Evolutionary conservation across 208 protist genomes (phyloP).

Genomic region (Trypanosoma mega): DNA sequence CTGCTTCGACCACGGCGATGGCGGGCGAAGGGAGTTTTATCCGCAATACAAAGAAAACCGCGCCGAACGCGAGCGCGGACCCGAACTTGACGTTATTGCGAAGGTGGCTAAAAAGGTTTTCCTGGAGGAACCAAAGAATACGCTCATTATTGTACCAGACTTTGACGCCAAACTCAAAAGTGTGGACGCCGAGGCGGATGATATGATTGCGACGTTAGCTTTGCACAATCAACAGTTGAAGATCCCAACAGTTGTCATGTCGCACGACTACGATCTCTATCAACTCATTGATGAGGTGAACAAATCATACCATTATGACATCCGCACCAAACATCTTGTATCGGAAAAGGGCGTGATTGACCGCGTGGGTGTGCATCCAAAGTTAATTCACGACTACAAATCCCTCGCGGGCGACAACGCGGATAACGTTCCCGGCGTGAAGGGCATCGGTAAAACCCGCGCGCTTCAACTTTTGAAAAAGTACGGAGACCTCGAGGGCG

Average conservation of each 20-base stretch:
- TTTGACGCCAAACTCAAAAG: conserved; percentile 60
- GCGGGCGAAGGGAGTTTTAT: conserved; percentile 75
- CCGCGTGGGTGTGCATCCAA: conserved; percentile 77
- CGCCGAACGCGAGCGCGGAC: conserved; percentile 26
- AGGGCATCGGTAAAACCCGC: conserved; percentile 82
- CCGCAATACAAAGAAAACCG: conserved; percentile 82
- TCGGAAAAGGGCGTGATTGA: conserved; percentile 81
- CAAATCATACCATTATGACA: conserved; percentile 82
- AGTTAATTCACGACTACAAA: conserved; percentile 87
- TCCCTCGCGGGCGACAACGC: conserved; percentile 78
- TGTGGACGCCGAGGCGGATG: conserved; percentile 87
- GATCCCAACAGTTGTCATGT: conserved; percentile 80
- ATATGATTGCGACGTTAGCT: conserved; percentile 87
- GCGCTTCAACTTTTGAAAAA: conserved; percentile 83
- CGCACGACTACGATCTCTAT: conserved; percentile 89
- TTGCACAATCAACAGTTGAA: conserved; percentile 72
- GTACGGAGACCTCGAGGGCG: conserved; percentile 83
- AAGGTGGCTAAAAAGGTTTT: conserved; percentile 84
- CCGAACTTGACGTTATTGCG: conserved; percentile 70
- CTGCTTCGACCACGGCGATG: conserved; percentile 90
- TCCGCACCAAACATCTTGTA: conserved; percentile 86
- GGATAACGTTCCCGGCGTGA: conserved; percentile 87
- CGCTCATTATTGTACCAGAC: conserved; percentile 73
- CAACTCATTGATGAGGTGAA: conserved; percentile 81
- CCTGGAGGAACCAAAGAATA: conserved; percentile 63